Base-by-base conservation (phyloP, 2,329 filamentous ascomycete genomes). In the Neospermospora avenae region DNA sequence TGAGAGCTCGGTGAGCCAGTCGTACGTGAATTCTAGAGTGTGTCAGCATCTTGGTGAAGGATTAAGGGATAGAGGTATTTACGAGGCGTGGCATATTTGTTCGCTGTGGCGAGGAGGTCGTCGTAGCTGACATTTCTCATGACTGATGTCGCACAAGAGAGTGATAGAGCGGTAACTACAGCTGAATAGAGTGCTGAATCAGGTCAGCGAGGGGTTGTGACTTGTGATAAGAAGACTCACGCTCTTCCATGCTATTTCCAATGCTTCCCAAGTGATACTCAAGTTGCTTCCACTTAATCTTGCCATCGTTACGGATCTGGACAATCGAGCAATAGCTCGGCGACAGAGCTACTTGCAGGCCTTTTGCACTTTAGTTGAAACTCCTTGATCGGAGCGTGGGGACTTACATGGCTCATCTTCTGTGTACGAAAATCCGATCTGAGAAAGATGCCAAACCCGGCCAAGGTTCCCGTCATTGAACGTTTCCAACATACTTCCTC, bases 391-490 rank as follows among this genome's bases (percentile, higher is more conserved):
- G 8, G 8, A 18, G 4, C 8, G 25, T 37, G n/a, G 3, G n/a
- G 25, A 25, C 81, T 74, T 74, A 88, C 87, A 87, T 61, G 88
- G 83, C 13, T 84, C 81, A 42, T 86, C 82, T 16, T 86, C 80
- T 3, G 82, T 74, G 70, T 89, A 95, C 6, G 82, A 80, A 73
- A 96, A 96, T 1, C 91, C 91, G 48, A 87, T 85, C 72, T 96
- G 90, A 28, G 87, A 79, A 28, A 96, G 79, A 59, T 85, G 89
- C 63, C 83, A 84, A 34, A 96, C 84, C 48, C 79, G 84, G 45
- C 84, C 82, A 7, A 84, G 75, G 67, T 89, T 87, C 28, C 82
- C 80, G 58, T 88, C 82, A 4, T 83, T 81, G 63, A 84, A 86
- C 0, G 93, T 77, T 56, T 87, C 81, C 4, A 84, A 80, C 82